Base-by-base conservation (phyloP, 2,329 filamentous ascomycete genomes). In the Talaromyces piceae region DNA sequence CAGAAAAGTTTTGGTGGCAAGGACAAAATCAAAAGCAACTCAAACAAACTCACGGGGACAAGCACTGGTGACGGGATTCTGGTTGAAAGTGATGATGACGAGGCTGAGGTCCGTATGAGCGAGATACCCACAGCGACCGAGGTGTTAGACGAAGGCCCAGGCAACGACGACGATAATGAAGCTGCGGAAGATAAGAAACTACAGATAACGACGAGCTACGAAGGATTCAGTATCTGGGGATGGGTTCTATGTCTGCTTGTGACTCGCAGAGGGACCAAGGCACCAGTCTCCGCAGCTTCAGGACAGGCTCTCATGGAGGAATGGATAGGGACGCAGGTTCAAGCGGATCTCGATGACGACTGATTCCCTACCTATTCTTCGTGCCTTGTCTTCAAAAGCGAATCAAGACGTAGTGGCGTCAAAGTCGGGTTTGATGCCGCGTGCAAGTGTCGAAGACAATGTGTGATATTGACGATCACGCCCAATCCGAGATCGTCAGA, bases 201-300 rank as follows among this genome's bases (percentile, higher is more conserved):
- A 60, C 81, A 80, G 18, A 81, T 96, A 74, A 84, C 86, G 55
- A 93, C 91, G 23, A 84, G 83, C 12, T 98, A 97, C 70, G 90
- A 97, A 62, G 91, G 93, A 7, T 97, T 97, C 71, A 88, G 86
- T 61, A 96, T 98, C 63, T 95, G 95, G 71, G 90, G 93, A 9
- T 86, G 89, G 59, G 89, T 95, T 44, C 75, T 98, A 23, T 97
- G 91, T 68, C 77, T 98, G 53, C 86, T 98, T 7, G 84, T 98
- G 68, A 87, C 86, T 65, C 83, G 86, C 55, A 85, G 83, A 26
- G 16, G 26, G 26, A 13, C 11, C n/a, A 28, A 51, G 67, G 63
- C 49, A 56, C 11, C 39, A 22, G 62, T 66, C 47, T 61, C 66
- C 31, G 61, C 63, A 52, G 69, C 73, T 9, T 73, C 71, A 44